A percentile compares a stretch with the other conserved stretches of the same genome.
phyloP scores from a whole-genome alignment of 345 rosid species.

The Anacardium occidentale region DNA sequence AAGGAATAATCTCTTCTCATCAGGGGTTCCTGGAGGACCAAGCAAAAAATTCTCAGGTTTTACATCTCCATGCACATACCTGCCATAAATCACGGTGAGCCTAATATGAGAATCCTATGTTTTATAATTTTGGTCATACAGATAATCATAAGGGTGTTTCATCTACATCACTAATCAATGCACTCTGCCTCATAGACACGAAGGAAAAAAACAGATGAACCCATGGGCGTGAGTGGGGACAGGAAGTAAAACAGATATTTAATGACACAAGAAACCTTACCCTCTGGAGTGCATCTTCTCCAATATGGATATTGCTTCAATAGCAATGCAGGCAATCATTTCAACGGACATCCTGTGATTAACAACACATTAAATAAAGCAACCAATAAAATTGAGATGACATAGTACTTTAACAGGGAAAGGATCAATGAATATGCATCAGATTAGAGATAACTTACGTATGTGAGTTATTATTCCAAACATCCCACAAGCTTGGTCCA shows the following conservation, averaged over 20 bases:
- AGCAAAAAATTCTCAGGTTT: slow-evolving; percentile 80
- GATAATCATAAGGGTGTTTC: not conserved
- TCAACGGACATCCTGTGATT: slow-evolving; percentile 63
- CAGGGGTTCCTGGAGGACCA: slow-evolving; percentile 59
- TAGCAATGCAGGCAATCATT: slow-evolving; percentile 79
- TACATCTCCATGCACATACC: slow-evolving; percentile 77
- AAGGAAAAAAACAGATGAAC: not conserved
- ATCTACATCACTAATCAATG: not conserved
- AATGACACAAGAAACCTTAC: slow-evolving; percentile 29
- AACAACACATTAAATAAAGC: slow-evolving; percentile 19
- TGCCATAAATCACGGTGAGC: slow-evolving; percentile 18
- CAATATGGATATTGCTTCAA: slow-evolving; percentile 75
- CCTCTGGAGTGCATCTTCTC: slow-evolving; percentile 70
- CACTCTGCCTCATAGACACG: no score
- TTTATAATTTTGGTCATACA: not conserved
- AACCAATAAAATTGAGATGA: not conserved
- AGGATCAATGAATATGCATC: not conserved
- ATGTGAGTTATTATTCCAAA: slow-evolving; percentile 65
- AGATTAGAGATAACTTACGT: slow-evolving; percentile 43
- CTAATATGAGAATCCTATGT: slow-evolving; percentile 1
- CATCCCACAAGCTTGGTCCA: slow-evolving; percentile 87
- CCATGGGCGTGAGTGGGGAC: not conserved
- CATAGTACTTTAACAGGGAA: not conserved
- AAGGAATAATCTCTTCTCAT: slow-evolving; percentile 56
- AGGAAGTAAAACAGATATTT: not conserved